Evolutionary conservation across 345 rosid genomes (phyloP).

Genomic region (Brassica nigra): DNA sequence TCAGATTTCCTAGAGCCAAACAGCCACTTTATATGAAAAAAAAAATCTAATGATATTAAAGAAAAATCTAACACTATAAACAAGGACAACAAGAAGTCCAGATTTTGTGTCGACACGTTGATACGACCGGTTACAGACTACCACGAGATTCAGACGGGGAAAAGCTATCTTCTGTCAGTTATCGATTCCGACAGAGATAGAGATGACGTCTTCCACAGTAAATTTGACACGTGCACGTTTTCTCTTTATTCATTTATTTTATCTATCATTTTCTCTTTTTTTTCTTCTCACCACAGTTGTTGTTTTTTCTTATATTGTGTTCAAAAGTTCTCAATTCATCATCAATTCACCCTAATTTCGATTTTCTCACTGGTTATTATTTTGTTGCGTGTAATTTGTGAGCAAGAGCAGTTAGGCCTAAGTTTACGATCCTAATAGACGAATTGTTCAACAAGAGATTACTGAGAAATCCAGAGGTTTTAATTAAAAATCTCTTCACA

Average conservation of each 20-base stretch:
- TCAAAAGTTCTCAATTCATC: neutral
- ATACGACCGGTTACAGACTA: neutral
- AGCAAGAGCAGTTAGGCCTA: neutral
- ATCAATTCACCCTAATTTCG: neutral
- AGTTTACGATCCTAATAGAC: neutral
- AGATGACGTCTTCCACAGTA: neutral
- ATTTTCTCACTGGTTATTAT: neutral
- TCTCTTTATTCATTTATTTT: neutral
- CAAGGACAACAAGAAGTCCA: neutral
- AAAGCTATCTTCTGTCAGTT: conserved; percentile 29
- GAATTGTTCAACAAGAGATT: neutral
- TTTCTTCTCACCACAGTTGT: neutral
- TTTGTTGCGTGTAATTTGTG: neutral
- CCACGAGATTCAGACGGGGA: neutral
- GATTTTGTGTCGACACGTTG: conserved; percentile 26
- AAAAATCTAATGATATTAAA: neutral
- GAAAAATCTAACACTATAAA: neutral
- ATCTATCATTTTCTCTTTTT: neutral
- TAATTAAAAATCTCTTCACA: neutral
- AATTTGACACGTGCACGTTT: conserved; percentile 18
- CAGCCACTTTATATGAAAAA: neutral
- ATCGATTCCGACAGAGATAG: conserved; percentile 22
- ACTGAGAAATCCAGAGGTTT: neutral
- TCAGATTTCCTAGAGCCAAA: conserved; percentile 21
- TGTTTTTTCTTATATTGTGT: neutral